Percentiles rank a stretch among this genome's conserved stretches.
phyloP scores from a whole-genome alignment of 2,329 filamentous ascomycete genomes.

The Calonectria pauciramosa region DNA sequence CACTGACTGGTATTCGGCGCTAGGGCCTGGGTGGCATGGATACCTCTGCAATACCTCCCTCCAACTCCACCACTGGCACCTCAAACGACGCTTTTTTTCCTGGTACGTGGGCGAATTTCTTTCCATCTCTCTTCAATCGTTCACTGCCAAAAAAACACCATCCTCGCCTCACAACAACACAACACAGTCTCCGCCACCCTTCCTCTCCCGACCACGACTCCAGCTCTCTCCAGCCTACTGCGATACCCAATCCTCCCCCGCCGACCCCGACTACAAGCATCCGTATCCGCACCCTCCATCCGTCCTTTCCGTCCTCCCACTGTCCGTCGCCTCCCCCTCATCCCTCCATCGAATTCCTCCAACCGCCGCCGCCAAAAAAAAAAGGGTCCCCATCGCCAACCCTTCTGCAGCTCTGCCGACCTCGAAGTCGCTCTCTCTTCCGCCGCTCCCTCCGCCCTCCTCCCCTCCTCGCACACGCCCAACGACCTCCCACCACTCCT shows the following conservation, averaged over 20 bases:
- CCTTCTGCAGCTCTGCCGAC: conserved; percentile 11
- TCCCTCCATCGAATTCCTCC: conserved; percentile 16
- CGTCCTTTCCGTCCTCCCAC: conserved; percentile 8
- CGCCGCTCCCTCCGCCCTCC: neutral
- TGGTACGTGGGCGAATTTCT: conserved; percentile 28
- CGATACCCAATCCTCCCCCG: conserved; percentile 22
- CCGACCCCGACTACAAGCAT: conserved; percentile 12
- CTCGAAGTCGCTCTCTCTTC: conserved; percentile 7
- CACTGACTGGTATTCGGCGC: neutral
- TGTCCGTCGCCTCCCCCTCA: conserved; percentile 24
- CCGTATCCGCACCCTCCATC: neutral
- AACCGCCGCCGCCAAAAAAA: neutral
- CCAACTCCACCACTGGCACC: conserved; percentile 12
- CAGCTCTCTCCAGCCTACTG: neutral
- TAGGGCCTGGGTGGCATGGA: neutral
- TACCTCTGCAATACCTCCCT: conserved; percentile 19
- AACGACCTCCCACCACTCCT: conserved; percentile 12
- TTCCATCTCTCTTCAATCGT: conserved; percentile 29
- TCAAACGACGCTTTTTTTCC: conserved; percentile 27
- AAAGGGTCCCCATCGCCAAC: conserved; percentile 14
- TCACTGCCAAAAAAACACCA: conserved; percentile 32
- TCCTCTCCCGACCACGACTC: neutral
- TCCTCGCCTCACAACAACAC: conserved; percentile 19
- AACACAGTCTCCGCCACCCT: conserved; percentile 15
- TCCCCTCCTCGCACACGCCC: neutral